Evolutionary conservation across 2,329 filamentous ascomycete genomes (phyloP), one percentile per base, ranked within the genome.

Genomic region (Aspergillus ustus): DNA sequence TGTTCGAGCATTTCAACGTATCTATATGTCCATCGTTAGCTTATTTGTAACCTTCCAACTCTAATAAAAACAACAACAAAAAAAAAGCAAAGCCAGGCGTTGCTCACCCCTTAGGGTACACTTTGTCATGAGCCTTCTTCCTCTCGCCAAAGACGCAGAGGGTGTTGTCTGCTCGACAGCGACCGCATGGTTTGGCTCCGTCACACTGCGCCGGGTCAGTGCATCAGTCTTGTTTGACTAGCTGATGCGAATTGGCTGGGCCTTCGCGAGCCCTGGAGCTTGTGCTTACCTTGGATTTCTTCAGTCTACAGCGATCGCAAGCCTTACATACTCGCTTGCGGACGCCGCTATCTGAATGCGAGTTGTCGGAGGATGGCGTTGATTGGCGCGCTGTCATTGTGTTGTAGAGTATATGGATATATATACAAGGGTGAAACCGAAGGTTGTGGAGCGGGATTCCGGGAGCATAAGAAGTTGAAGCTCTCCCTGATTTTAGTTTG

Each of bases 1-100:
- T 87, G 85, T 70, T 89, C 87, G 53, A 89, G 82, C 85, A 88
- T 87, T 73, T 89, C 87, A 31, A 89, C 86, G 64, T 87, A 87
- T 66, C 85, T 87, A 49, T 6, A 51, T 17, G 3, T 22, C 29
- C 25, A n/a, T 22, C 13, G 43, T 59, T 40, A 64, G 57, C 34
- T 37, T 40, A 58, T 56, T 43, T 45, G 25, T 22, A n/a, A 25
- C 34, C 37, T 37, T 49, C 8, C 52, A 61, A 60, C 37, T 45
- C 46, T 25, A 25, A 25, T 25, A 25, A 25, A 2, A 25, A 25
- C 4, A 25, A 25, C 2, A 25, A 25, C 25, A 44, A 61, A 50
- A 31, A 44, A 61, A 50, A 31, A 7, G 52, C 29, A 54, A 25
- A 52, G 37, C 57, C 48, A 61, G 60, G 62, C 55, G 66, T 52